A percentile compares a stretch with the other conserved stretches of the same genome.
These are phyloP conservation scores for Lentithecium fluviatile DNA, from an alignment of 495 filamentous ascomycete genomes.

Conservation along the genomic window DNA sequence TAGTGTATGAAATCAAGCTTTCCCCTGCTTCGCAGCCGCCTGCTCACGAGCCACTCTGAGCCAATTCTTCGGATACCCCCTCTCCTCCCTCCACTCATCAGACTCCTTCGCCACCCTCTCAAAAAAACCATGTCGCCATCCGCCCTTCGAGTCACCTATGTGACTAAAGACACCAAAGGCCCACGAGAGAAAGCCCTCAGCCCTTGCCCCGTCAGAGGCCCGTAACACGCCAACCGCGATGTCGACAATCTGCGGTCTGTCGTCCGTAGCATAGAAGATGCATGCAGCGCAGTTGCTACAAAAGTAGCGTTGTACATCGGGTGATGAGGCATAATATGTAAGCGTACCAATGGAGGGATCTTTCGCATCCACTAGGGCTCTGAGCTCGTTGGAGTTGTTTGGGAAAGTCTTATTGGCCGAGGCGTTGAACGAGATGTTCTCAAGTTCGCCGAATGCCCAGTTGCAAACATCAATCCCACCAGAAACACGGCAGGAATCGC, in stretches of 20 bases:
- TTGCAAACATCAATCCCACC: constrained; percentile 49
- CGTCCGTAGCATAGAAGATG: constrained; percentile 50
- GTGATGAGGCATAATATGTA: constrained; percentile 48
- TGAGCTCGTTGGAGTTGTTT: constrained; percentile 30
- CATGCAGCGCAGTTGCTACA: constrained; percentile 55
- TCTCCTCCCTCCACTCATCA: constrained; percentile 12
- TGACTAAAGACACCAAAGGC: neutral
- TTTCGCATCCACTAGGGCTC: constrained; percentile 24
- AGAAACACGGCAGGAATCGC: constrained; percentile 53
- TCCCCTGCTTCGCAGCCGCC: too few species aligned
- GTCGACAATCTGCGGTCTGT: constrained; percentile 50
- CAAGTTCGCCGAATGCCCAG: constrained; percentile 46
- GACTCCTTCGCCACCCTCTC: constrained; percentile 12
- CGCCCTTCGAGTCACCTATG: constrained; percentile 21
- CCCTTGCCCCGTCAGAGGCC: constrained; percentile 50
- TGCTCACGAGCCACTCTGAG: too few species aligned
- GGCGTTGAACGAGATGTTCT: constrained; percentile 27
- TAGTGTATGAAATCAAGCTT: too few species aligned
- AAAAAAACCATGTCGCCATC: constrained; percentile 23
- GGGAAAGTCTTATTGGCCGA: constrained; percentile 32
- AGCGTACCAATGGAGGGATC: constrained; percentile 49
- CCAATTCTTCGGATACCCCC: constrained; percentile 20
- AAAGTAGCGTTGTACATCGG: constrained; percentile 52
- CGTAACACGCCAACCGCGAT: constrained; percentile 53
- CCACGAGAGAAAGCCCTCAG: constrained; percentile 41